These are phyloP conservation scores for Pistacia atlantica DNA, from an alignment of 345 rosid species.

Conservation along the genomic window DNA sequence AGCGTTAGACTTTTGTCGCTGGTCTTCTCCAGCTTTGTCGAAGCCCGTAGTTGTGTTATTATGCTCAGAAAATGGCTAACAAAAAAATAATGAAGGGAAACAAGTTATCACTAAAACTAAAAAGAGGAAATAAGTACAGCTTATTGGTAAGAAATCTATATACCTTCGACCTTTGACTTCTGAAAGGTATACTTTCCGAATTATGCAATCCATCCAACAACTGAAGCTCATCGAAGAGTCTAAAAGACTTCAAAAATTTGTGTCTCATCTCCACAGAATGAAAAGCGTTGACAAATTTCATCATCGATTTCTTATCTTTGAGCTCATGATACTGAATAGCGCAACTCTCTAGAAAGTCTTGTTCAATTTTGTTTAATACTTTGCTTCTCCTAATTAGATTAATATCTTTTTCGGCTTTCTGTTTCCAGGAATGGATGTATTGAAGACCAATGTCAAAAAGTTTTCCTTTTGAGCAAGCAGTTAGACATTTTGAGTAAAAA, in stretches of 20 bases:
- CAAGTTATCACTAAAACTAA: no score
- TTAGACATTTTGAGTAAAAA: constrained; percentile 33
- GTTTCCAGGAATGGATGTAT: constrained; percentile 38
- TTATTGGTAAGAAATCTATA: background rate
- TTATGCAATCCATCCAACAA: constrained; percentile 37
- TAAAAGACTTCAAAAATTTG: constrained; percentile 30
- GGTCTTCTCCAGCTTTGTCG: no score
- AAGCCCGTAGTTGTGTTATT: no score
- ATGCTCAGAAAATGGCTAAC: no score
- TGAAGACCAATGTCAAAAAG: constrained; percentile 43
- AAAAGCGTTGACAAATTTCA: constrained; percentile 33
- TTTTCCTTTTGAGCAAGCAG: constrained; percentile 33
- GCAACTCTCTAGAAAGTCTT: constrained; percentile 35
- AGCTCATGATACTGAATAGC: constrained; percentile 32
- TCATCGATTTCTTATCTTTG: constrained; percentile 30
- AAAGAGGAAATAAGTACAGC: no score
- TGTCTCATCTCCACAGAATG: constrained; percentile 19
- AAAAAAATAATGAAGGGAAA: no score
- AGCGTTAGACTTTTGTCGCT: no score
- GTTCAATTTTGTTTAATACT: constrained; percentile 31
- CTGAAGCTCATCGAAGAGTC: constrained; percentile 36
- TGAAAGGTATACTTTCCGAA: constrained; percentile 32
- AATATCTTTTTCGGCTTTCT: constrained; percentile 2
- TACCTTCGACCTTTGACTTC: constrained; percentile 50
- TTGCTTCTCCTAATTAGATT: background rate